These are phyloP conservation scores for Mucor mucedo DNA, from an alignment of 371 early-diverging fungal genomes.

Conservation along the genomic window DNA sequence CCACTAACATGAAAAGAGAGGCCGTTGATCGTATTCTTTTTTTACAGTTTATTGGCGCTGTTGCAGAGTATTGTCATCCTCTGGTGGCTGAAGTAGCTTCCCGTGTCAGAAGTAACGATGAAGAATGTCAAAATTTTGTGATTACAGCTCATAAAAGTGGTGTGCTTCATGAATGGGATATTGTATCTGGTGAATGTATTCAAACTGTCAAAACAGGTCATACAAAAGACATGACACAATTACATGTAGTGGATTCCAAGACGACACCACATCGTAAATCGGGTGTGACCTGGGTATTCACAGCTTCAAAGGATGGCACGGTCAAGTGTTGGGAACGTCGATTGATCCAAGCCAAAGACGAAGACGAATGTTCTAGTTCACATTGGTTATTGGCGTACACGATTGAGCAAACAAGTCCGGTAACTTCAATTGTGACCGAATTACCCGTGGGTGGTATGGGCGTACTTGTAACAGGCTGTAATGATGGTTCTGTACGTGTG, in stretches of 20 bases:
- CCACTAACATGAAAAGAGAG: neutral
- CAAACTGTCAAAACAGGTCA: constrained; percentile 30
- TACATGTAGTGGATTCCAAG: constrained; percentile 32
- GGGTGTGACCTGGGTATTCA: constrained; percentile 36
- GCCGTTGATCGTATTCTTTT: constrained; percentile 23
- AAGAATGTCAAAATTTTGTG: constrained; percentile 26
- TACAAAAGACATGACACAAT: constrained; percentile 25
- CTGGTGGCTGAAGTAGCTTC: constrained; percentile 26
- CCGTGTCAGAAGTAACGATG: neutral
- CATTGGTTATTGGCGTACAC: constrained; percentile 33
- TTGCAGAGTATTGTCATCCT: constrained; percentile 24
- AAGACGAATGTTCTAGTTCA: constrained; percentile 16
- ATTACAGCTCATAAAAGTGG: constrained; percentile 37
- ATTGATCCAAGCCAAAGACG: neutral
- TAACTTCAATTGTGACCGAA: constrained; percentile 37
- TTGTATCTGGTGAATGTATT: constrained; percentile 37
- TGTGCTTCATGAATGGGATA: constrained; percentile 36
- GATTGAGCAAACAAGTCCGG: constrained; percentile 21
- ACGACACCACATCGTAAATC: constrained; percentile 25
- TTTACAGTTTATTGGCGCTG: constrained; percentile 24
- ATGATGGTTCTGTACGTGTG: constrained; percentile 83
- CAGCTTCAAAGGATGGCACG: constrained; percentile 37
- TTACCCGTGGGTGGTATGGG: constrained; percentile 44
- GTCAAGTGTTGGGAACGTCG: constrained; percentile 49
- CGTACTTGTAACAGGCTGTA: constrained; percentile 76